Percentiles rank a stretch among this genome's conserved stretches.
These are phyloP conservation scores for Solanum bulbocastanum DNA, from an alignment of 257 asterid genomes.

Conservation along the genomic window DNA sequence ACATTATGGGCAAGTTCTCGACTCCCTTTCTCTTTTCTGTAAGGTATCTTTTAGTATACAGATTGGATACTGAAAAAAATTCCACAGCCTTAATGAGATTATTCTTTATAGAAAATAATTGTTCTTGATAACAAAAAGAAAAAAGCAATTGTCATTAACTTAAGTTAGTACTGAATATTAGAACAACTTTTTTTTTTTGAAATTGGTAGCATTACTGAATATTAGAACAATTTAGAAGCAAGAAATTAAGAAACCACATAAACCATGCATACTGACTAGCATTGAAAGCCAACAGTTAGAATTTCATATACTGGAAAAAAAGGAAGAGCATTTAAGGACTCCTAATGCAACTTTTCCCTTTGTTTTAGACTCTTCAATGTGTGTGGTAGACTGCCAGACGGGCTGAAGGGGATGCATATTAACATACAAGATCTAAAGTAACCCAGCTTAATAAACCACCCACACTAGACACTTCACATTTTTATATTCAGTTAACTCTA, in stretches of 20 bases:
- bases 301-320: not conserved
- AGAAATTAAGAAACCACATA: not conserved
- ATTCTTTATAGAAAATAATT: not conserved
- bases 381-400: not conserved
- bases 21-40: not conserved
- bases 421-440: not conserved
- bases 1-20: not conserved
- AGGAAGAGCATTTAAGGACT: not conserved
- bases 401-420: not conserved
- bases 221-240: not conserved
- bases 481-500: not conserved
- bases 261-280: not conserved
- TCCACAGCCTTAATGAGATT: not conserved
- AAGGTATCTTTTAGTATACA: not conserved
- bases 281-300: not conserved
- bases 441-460: not conserved
- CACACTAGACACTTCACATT: not conserved
- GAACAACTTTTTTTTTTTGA: not conserved
- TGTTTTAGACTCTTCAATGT: not conserved
- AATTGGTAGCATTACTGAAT: too few relatives aligned
- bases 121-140: not conserved
- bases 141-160: not conserved
- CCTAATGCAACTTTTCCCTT: not conserved
- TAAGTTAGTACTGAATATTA: not conserved
- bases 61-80: not conserved